Percentiles rank a stretch among this genome's conserved stretches.
Conservation (phyloP, 2,329 filamentous ascomycete species). For the Aspergillus unguis region DNA sequence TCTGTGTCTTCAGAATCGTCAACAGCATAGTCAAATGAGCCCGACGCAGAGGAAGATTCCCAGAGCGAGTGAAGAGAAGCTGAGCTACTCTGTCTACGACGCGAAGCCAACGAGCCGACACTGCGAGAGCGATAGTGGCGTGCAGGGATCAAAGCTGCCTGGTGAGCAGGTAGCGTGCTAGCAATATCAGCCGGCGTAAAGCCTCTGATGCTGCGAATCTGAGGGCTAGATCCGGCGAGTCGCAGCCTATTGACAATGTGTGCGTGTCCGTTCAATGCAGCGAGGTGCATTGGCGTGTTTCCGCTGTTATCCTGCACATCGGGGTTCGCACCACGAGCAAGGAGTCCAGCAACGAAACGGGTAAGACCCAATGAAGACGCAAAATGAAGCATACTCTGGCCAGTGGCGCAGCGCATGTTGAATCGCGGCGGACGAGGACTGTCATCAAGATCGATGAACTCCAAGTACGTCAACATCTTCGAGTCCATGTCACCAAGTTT, state of each 20-base stretch:
- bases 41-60: conserved; percentile 53
- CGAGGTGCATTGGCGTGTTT: conserved; percentile 78
- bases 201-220: conserved; percentile 65
- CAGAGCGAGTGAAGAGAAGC: conserved; percentile 65
- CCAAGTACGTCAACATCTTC: conserved; percentile 69
- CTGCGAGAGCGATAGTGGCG: conserved; percentile 66
- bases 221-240: conserved; percentile 68
- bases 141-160: conserved; percentile 60
- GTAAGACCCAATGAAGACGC: conserved; percentile 72
- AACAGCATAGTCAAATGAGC: conserved; percentile 44
- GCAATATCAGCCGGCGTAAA: conserved; percentile 70
- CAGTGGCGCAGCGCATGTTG: conserved; percentile 63
- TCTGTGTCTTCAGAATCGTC: conserved; percentile 38
- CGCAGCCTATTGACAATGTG: conserved; percentile 75
- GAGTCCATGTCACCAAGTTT: conserved; percentile 58
- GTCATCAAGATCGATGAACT: conserved; percentile 74
- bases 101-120: conserved; percentile 52
- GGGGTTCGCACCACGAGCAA: conserved; percentile 73
- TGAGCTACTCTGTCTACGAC: conserved; percentile 60
- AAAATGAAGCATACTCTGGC: conserved; percentile 78
- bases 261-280: conserved; percentile 69
- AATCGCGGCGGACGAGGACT: conserved; percentile 65
- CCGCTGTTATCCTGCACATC: conserved; percentile 73
- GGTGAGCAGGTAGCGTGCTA: conserved; percentile 61
- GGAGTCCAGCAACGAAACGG: conserved; percentile 70